Base-by-base conservation (phyloP, 768 basidiomycete species). In the Phaffia australis region DNA sequence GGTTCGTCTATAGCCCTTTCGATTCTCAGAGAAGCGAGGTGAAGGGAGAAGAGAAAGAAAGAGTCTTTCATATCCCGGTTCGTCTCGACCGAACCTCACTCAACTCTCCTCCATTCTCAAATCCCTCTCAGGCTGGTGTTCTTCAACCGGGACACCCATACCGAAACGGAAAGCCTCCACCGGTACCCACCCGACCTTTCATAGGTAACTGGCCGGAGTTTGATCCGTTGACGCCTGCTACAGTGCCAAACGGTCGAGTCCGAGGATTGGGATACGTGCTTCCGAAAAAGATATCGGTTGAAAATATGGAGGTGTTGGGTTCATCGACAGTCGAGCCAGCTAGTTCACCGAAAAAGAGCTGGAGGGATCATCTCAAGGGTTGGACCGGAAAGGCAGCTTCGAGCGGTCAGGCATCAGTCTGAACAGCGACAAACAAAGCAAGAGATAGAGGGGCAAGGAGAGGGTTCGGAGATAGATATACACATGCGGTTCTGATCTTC, bases 1-100 rank as follows among this genome's bases (percentile, higher is more conserved):
- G 81, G 94, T 91, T 72, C 73, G 87, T 48, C 35, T 42, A 42
- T 42, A 11, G n/a, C n/a, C 35, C 4, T 42, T 11, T 42, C 11
- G 35, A 42, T 5, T 42, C 35, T 11, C 35, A 11, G 35, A 42
- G 35, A 42, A 42, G 11, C 35, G 35, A 42, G 6, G 35, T 5
- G 35, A 11, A 5, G 35, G 35, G 11, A n/a, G n/a, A n/a, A n/a
- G n/a, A n/a, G n/a, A n/a, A n/a, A n/a, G n/a, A n/a, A n/a, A n/a
- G 11, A 42, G 35, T 42, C 11, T 19, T 11, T 25, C 27, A 25
- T 21, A 21, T n/a, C 21, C n/a, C 19, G 16, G 19, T 60, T 19
- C 23, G 6, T 19, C 19, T 7, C 27, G 56, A 30, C n/a, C 18
- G 9, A 25, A 27, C 29, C 18, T 18, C 23, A 11, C 18, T 19